Conservation (phyloP, 495 filamentous ascomycete species). For the Penicillium turbatum region DNA sequence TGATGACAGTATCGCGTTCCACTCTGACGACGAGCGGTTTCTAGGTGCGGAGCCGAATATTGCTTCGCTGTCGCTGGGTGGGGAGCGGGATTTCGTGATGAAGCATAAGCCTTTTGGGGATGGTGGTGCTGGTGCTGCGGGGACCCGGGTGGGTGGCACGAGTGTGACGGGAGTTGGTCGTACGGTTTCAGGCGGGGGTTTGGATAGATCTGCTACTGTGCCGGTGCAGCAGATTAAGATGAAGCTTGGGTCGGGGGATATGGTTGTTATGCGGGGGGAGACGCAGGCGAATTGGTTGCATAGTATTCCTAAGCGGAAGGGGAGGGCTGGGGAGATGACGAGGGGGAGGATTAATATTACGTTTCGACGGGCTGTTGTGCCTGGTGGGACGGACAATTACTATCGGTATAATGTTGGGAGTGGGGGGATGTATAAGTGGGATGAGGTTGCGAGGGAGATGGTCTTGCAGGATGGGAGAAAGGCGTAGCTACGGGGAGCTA, state of each 20-base stretch:
- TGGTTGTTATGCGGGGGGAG: slow-evolving; percentile 65
- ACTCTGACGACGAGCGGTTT: slow-evolving; percentile 73
- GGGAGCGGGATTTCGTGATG: slow-evolving; percentile 62
- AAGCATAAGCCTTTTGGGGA: slow-evolving; percentile 56
- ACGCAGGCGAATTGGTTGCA: slow-evolving; percentile 72
- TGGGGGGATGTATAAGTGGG: slow-evolving; percentile 60
- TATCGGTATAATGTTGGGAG: slow-evolving; percentile 71
- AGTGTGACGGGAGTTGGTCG: not conserved
- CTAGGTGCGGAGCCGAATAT: slow-evolving; percentile 64
- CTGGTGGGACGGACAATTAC: slow-evolving; percentile 67
- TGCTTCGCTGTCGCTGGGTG: slow-evolving; percentile 64
- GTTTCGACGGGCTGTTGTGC: slow-evolving; percentile 59
- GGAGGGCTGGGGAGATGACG: slow-evolving; percentile 40
- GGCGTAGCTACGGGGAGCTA: not conserved
- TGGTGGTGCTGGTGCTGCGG: not conserved
- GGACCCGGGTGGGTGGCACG: not conserved
- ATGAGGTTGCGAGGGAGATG: slow-evolving; percentile 53
- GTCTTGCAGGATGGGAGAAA: slow-evolving; percentile 5
- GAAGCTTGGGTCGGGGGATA: slow-evolving; percentile 59
- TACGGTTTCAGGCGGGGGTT: not conserved
- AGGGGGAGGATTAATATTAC: slow-evolving; percentile 72
- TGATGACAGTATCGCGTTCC: slow-evolving; percentile 66
- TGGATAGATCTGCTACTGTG: not conserved
- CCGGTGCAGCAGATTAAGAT: slow-evolving; percentile 51
- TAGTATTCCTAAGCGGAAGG: slow-evolving; percentile 67